phyloP scores from a whole-genome alignment of 1,139 yeast genomes.

The Geotrichum siamense region DNA sequence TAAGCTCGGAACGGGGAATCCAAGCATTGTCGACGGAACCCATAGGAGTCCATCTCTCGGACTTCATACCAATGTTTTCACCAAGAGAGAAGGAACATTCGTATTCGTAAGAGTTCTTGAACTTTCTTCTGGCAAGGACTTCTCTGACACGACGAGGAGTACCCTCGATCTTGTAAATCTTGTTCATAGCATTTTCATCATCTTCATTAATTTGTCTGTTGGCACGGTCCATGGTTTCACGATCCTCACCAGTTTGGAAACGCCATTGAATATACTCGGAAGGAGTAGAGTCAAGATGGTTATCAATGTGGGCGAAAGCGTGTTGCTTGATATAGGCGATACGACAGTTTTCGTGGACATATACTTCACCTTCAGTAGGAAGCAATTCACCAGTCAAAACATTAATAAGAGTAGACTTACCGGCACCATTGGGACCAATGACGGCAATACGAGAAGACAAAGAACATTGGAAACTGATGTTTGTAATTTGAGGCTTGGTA shows the following conservation, averaged over 20 bases:
- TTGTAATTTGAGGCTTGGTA: constrained; percentile 81
- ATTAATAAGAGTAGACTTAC: constrained; percentile 97
- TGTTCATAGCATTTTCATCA: constrained; percentile 98
- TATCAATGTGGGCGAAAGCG: constrained; percentile 98
- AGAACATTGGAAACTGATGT: constrained; percentile 96
- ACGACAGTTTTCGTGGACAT: constrained; percentile 99
- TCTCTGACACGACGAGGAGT: constrained; percentile 95
- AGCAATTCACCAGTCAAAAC: constrained; percentile 98
- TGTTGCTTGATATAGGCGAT: constrained; percentile 99
- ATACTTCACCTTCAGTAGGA: constrained; percentile 97
- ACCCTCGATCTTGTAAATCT: constrained; percentile 97
- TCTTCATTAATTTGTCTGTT: constrained; percentile 95
- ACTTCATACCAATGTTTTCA: constrained; percentile 98
- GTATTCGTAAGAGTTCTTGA: constrained; percentile 99
- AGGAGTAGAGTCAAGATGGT: constrained; percentile 98
- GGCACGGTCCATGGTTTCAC: constrained; percentile 99
- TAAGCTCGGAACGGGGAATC: constrained; percentile 99
- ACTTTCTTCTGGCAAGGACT: constrained; percentile 96
- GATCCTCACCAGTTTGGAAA: constrained; percentile 99
- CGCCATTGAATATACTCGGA: constrained; percentile 99
- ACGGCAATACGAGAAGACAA: constrained; percentile 99
- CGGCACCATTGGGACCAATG: constrained; percentile 99
- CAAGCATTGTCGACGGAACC: constrained; percentile 99
- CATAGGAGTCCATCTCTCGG: constrained; percentile 99
- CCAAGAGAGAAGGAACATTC: constrained; percentile 96